Conservation (phyloP, 257 asterid genomes). For the Handroanthus guayacan region DNA sequence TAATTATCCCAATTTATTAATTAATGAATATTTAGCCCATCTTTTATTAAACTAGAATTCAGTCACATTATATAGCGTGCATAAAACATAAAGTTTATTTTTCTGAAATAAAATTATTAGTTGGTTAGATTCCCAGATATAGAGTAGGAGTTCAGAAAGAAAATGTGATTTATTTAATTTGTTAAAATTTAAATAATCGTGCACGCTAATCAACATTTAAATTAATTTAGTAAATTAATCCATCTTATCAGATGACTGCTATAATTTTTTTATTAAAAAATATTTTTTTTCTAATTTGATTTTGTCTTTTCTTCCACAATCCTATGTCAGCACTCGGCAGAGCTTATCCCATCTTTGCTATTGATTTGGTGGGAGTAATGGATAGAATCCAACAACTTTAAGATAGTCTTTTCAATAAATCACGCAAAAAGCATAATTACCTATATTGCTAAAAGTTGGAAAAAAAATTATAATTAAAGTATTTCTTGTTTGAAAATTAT, state of each 20-base stretch:
- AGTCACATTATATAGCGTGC: neutral
- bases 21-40: neutral
- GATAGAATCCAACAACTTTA: constrained; percentile 14
- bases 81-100: neutral
- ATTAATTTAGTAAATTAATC: neutral
- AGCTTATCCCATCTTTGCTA: constrained; percentile 32
- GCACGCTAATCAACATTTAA: too few relatives aligned
- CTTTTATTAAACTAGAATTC: neutral
- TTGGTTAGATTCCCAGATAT: neutral
- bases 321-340: constrained; percentile 42
- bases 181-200: too few relatives aligned
- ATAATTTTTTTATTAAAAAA: neutral
- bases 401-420: too few relatives aligned
- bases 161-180: too few relatives aligned
- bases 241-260: neutral
- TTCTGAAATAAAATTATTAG: too few relatives aligned
- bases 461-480: too few relatives aligned
- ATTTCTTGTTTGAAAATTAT: too few relatives aligned
- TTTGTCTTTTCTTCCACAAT: neutral
- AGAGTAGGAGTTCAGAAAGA: too few relatives aligned
- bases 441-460: too few relatives aligned
- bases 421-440: too few relatives aligned
- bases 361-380: neutral
- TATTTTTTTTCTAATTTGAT: neutral
- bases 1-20: constrained; percentile 6